Evolutionary conservation across 257 asterid genomes (phyloP).

Genomic region (Solanum arcanum): DNA sequence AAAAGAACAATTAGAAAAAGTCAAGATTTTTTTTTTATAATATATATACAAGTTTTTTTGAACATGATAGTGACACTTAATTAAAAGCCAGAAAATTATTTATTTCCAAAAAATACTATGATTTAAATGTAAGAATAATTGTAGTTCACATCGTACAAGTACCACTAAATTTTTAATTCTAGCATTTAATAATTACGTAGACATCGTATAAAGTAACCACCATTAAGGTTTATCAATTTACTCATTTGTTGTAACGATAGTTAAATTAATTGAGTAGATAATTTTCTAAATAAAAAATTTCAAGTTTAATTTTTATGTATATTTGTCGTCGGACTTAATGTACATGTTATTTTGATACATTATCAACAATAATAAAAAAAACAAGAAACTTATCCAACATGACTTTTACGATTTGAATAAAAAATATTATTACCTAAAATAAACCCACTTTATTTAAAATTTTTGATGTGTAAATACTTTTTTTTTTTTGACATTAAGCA

Average conservation of each 20-base stretch:
- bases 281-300: too few species aligned
- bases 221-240: background rate
- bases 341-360: background rate
- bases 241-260: background rate
- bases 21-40: background rate
- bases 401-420: background rate
- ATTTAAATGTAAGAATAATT: background rate
- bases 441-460: background rate
- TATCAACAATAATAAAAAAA: background rate
- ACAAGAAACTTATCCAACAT: fast-evolving
- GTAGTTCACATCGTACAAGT: background rate
- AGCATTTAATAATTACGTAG: background rate
- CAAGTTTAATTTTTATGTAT: too few species aligned
- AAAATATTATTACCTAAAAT: background rate
- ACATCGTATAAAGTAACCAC: background rate
- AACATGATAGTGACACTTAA: background rate
- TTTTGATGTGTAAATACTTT: background rate
- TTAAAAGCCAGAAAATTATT: background rate
- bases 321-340: too few species aligned
- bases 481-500: background rate
- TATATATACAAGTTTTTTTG: background rate
- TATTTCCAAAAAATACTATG: background rate
- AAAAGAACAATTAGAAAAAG: background rate
- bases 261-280: too few species aligned
- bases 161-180: background rate